A percentile compares a stretch with the other conserved stretches of the same genome.
Conservation (phyloP, 2,329 filamentous ascomycete genomes). For the Fusarium beomiforme region DNA sequence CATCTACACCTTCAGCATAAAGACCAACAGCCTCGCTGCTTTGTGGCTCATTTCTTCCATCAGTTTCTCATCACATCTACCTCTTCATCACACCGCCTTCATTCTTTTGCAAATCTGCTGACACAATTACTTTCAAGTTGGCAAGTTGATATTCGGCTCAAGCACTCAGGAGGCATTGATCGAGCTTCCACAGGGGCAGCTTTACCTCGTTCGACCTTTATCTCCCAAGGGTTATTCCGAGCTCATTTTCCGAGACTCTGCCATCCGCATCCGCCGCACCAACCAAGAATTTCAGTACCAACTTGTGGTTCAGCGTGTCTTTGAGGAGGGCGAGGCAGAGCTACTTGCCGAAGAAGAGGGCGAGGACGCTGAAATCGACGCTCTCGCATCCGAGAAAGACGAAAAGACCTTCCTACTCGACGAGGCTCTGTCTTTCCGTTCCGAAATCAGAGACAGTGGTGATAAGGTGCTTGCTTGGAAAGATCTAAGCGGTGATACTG, state of each 20-base stretch:
- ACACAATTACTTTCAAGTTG: slow-evolving; percentile 64
- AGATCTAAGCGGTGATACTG: slow-evolving; percentile 90
- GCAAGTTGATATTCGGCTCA: slow-evolving; percentile 91
- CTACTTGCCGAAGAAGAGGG: slow-evolving; percentile 88
- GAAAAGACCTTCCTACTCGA: slow-evolving; percentile 98
- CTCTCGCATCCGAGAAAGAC: slow-evolving; percentile 84
- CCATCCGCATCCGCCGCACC: slow-evolving; percentile 89
- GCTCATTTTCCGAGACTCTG: slow-evolving; percentile 97
- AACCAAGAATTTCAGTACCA: slow-evolving; percentile 98
- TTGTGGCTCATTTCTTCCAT: not conserved
- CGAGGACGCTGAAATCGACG: slow-evolving; percentile 80
- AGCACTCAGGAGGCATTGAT: slow-evolving; percentile 91
- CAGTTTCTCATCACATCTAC: not conserved
- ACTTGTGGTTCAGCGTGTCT: slow-evolving; percentile 93
- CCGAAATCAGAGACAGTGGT: slow-evolving; percentile 80
- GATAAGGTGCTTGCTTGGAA: slow-evolving; percentile 94
- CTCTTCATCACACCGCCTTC: not conserved
- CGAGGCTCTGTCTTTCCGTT: slow-evolving; percentile 86
- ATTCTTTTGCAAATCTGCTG: slow-evolving; percentile 7
- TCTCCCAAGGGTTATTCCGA: slow-evolving; percentile 98
- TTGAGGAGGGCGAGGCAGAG: slow-evolving; percentile 97
- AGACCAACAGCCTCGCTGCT: slow-evolving; percentile 1
- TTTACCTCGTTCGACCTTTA: slow-evolving; percentile 93
- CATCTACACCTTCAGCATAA: slow-evolving; percentile 19
- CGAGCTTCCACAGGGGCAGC: slow-evolving; percentile 93